These are phyloP conservation scores for Beauveria asiatica DNA, from an alignment of 2,329 filamentous ascomycete species.

Conservation along the genomic window DNA sequence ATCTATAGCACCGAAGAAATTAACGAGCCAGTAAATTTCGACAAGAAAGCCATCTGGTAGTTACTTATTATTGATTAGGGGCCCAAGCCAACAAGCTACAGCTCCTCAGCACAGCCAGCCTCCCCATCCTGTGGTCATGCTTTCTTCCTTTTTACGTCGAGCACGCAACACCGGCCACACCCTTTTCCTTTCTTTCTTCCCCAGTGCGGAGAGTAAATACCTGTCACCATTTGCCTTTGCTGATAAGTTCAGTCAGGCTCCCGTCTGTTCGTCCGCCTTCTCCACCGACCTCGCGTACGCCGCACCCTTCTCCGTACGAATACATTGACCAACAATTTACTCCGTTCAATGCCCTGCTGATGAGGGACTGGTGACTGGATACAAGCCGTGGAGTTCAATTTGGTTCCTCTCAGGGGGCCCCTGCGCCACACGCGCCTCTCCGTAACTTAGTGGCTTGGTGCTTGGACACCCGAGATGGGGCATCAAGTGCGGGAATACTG, in stretches of 20 bases:
- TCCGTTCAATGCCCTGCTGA: constrained; percentile 89
- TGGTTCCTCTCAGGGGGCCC: constrained; percentile 2
- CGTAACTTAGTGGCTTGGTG: background rate
- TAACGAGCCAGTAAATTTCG: background rate
- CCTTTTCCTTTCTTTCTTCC: background rate
- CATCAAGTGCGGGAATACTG: background rate
- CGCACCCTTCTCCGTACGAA: background rate
- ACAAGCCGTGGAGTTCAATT: background rate
- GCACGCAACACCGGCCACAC: background rate
- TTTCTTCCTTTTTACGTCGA: background rate
- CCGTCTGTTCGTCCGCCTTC: constrained; percentile 8
- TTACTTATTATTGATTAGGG: background rate
- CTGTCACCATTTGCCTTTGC: constrained; percentile 1
- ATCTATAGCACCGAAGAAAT: background rate
- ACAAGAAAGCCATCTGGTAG: background rate
- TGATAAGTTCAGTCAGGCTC: background rate
- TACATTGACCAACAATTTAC: constrained; percentile 37
- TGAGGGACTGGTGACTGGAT: background rate
- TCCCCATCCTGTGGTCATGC: background rate
- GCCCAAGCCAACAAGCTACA: background rate
- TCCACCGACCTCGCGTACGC: background rate
- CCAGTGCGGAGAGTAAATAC: background rate
- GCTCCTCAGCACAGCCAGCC: background rate
- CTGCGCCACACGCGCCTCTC: constrained; percentile 4
- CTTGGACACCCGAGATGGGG: background rate